Percentiles rank a stretch among this genome's conserved stretches.
Evolutionary conservation across 208 protist genomes (phyloP).

Genomic region (Novymonas esmeraldas): DNA sequence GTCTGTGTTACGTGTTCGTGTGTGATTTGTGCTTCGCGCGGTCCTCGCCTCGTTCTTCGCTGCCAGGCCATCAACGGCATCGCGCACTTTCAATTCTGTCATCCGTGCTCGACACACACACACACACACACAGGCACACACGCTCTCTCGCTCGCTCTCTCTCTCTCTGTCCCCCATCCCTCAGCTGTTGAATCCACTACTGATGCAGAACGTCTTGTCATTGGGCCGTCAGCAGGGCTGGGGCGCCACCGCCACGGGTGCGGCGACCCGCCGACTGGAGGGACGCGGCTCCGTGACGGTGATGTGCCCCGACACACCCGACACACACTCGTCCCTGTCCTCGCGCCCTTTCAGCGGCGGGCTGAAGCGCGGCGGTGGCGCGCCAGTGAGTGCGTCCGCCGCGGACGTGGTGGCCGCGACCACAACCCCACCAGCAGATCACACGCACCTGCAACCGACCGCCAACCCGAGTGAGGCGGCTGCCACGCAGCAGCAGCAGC

Average conservation of each 20-base stretch:
- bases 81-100: too few species aligned
- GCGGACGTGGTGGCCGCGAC: too few species aligned
- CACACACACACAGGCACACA: not conserved
- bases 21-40: not conserved
- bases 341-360: not conserved
- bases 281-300: not conserved
- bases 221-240: constrained; percentile 10
- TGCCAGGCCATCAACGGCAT: too few species aligned
- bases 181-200: too few species aligned
- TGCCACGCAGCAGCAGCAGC: not conserved
- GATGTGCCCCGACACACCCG: not conserved
- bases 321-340: not conserved
- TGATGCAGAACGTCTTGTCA: not conserved
- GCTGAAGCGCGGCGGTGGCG: too few species aligned
- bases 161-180: too few species aligned
- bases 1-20: not conserved
- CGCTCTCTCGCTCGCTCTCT: too few species aligned
- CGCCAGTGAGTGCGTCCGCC: not conserved
- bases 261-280: not conserved
- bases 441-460: too few species aligned
- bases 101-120: not conserved
- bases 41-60: too few species aligned
- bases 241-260: not conserved
- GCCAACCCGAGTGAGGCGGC: too few species aligned
- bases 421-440: too few species aligned